phyloP scores from a whole-genome alignment of 352 stramenopile species.

The Stephanocyclus meneghinianus region DNA sequence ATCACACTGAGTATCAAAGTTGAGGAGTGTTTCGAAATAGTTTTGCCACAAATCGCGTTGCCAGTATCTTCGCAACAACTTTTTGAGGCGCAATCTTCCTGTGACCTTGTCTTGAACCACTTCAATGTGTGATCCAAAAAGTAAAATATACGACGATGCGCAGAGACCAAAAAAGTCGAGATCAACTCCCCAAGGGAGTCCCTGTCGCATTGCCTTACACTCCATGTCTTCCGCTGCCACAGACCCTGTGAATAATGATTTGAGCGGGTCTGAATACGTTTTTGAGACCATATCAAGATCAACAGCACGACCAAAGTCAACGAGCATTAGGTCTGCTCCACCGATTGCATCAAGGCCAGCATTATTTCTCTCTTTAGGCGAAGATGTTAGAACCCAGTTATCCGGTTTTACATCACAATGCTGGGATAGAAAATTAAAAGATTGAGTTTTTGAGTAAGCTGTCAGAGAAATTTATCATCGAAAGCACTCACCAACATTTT shows the following conservation, averaged over 20 bases:
- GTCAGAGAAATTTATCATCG: not conserved
- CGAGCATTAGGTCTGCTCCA: conserved; percentile 63
- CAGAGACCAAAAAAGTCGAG: conserved; percentile 72
- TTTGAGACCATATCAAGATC: conserved; percentile 48
- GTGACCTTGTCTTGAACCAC: conserved; percentile 47
- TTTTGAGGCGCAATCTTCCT: conserved; percentile 51
- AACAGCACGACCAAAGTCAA: conserved; percentile 78
- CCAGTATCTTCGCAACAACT: conserved; percentile 66
- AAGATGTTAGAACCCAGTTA: conserved; percentile 73
- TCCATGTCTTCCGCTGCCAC: conserved; percentile 62
- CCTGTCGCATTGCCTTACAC: conserved; percentile 66
- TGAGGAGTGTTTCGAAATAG: conserved; percentile 40
- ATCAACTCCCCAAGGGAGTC: conserved; percentile 68
- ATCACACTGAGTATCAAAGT: conserved; percentile 27
- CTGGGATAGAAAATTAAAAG: conserved; percentile 10
- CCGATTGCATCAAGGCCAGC: conserved; percentile 25
- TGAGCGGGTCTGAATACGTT: conserved; percentile 19
- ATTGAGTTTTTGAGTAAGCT: not conserved
- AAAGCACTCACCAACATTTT: conserved; percentile 70
- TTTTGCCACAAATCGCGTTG: conserved; percentile 61
- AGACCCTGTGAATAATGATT: conserved; percentile 50
- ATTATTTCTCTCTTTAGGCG: conserved; percentile 21
- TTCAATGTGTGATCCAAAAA: conserved; percentile 71
- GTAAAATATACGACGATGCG: conserved; percentile 61
- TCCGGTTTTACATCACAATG: conserved; percentile 81